Evolutionary conservation across 2,329 filamentous ascomycete species (phyloP).

Genomic region (Nemania serpens): DNA sequence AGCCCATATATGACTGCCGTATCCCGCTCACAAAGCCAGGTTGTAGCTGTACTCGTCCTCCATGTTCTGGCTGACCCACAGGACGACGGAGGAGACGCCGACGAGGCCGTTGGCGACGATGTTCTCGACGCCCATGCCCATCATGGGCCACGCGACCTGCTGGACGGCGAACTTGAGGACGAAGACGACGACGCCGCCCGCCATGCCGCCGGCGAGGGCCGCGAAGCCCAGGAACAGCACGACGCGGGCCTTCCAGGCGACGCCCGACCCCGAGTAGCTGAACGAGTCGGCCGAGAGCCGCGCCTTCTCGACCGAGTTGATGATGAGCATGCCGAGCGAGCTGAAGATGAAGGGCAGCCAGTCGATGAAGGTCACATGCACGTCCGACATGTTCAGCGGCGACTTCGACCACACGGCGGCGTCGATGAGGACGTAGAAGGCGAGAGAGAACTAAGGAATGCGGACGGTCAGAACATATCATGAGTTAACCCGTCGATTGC

Average conservation of each 20-base stretch:
- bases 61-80: constrained; percentile 74
- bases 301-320: constrained; percentile 71
- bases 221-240: constrained; percentile 71
- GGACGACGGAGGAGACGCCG: constrained; percentile 65
- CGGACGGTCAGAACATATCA: not conserved
- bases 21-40: constrained; percentile 56
- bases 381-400: constrained; percentile 60
- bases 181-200: constrained; percentile 69
- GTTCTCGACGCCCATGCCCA: constrained; percentile 69
- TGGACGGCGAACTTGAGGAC: constrained; percentile 68
- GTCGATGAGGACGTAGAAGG: constrained; percentile 72
- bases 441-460: constrained; percentile 62
- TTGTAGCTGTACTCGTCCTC: constrained; percentile 75
- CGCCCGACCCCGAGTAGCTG: constrained; percentile 64
- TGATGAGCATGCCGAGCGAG: constrained; percentile 70
- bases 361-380: constrained; percentile 70
- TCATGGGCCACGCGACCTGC: constrained; percentile 61
- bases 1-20: no score
- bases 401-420: constrained; percentile 70
- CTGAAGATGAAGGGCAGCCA: constrained; percentile 72
- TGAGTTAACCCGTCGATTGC: no score
- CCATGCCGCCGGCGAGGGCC: constrained; percentile 68
- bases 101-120: constrained; percentile 68
- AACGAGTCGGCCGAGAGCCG: constrained; percentile 67
- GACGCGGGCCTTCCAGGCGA: constrained; percentile 71